Evolutionary conservation across 225 moss, liverwort and hornwort species (phyloP), one percentile per base, ranked within the genome.

Genomic region (Pseudoscleropodium purum): DNA sequence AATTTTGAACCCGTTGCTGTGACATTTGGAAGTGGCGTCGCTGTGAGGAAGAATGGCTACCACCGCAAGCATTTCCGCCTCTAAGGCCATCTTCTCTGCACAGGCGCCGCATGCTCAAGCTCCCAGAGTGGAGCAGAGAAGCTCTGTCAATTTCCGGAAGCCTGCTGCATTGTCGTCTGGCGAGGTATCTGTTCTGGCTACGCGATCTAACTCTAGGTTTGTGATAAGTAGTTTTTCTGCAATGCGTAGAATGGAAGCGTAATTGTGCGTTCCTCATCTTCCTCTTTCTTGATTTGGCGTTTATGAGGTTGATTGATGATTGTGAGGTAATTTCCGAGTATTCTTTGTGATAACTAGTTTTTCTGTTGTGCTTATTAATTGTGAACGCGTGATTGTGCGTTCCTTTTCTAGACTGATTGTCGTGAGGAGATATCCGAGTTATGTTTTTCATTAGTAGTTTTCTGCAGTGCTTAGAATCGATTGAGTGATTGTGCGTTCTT

Each of bases 61-160:
- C 49, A 81, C 86, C 56, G 89, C 91, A 43, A 91, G 70, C 65
- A 68, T 93, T 84, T 93, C 91, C 52, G 72, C 74, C 68, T 88
- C 88, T 54, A 93, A 93, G 76, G 88, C 76, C 75, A 24, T 70
- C 80, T 63, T 90, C 75, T 86, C 88, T 81, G 82, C 90, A 1
- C 93, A 69, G 34, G 80, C 80, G 18, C 73, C 66, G 61, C 51
- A 66, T 29, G 75, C 79, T 61, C 93, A 84, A 41, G 47, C 77
- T 56, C 74, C 43, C 34, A 64, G 52, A 86, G 54, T 21, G 43
- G 87, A 92, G 43, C 78, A 37, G 25, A 68, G 81, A 49, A 87
- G 59, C 91, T 81, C 87, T 13, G 90, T 87, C 57, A 18, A 87
- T 21, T 88, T 90, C 62, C 62, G 87, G 68, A 91, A 89, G 81